phyloP scores from a whole-genome alignment of 768 basidiomycete species.

The Zangia roseola region DNA sequence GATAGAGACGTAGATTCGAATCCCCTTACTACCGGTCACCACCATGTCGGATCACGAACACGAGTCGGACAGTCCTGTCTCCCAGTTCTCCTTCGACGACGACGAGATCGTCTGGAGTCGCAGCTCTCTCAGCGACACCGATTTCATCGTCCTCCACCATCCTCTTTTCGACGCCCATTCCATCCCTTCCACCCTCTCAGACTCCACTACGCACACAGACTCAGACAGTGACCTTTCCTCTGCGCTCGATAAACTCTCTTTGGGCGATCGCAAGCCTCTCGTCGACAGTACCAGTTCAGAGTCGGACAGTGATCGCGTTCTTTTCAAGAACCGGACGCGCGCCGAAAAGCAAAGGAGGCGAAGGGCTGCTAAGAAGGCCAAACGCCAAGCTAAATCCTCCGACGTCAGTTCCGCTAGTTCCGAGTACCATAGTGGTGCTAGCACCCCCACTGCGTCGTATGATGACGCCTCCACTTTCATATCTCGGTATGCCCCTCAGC shows the following conservation, averaged over 20 bases:
- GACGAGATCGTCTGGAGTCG: conserved; percentile 24
- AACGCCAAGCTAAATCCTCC: conserved; percentile 1
- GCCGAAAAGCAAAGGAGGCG: background rate
- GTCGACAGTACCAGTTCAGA: conserved; percentile 6
- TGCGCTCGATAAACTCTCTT: conserved; percentile 18
- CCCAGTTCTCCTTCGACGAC: conserved; percentile 19
- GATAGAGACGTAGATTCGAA: background rate
- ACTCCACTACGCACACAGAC: background rate
- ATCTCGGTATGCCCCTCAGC: conserved; percentile 17
- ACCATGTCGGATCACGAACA: conserved; percentile 13
- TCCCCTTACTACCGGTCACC: background rate
- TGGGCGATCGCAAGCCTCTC: conserved; percentile 5
- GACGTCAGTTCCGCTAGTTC: conserved; percentile 3
- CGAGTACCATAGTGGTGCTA: conserved; percentile 6
- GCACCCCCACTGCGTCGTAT: conserved; percentile 20
- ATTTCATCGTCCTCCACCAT: conserved; percentile 25
- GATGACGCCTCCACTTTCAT: conserved; percentile 29
- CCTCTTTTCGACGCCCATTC: conserved; percentile 18
- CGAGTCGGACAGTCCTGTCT: conserved; percentile 10
- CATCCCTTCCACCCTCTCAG: conserved; percentile 12
- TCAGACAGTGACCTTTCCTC: conserved; percentile 15
- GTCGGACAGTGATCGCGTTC: conserved; percentile 1
- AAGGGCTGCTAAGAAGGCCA: conserved; percentile 1
- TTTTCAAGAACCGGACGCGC: background rate
- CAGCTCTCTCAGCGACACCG: conserved; percentile 10